These are phyloP conservation scores for Cardamine resedifolia DNA, from an alignment of 345 rosid genomes.

Conservation along the genomic window DNA sequence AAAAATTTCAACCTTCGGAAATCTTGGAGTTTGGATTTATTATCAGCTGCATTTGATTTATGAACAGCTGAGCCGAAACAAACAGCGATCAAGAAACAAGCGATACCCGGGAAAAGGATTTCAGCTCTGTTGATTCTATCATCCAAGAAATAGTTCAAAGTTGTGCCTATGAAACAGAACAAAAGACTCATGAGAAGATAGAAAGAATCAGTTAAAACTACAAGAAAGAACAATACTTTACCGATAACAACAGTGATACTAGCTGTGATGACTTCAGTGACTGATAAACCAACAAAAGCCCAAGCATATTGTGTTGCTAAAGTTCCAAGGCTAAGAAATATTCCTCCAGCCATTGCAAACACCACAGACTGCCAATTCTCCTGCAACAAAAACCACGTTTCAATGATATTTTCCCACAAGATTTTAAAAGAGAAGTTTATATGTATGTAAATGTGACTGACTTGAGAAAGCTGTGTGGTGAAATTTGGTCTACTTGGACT, in stretches of 20 bases:
- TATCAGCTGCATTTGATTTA: slow-evolving; percentile 72
- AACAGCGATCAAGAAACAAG: slow-evolving; percentile 77
- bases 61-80: slow-evolving; percentile 86
- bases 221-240: no score
- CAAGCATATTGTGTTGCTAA: slow-evolving; percentile 83
- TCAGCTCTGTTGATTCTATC: slow-evolving; percentile 65
- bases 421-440: neutral
- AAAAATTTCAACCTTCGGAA: slow-evolving; percentile 36
- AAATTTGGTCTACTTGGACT: slow-evolving; percentile 66
- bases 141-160: slow-evolving; percentile 85
- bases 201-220: neutral
- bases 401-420: neutral
- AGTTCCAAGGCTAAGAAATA: slow-evolving; percentile 81
- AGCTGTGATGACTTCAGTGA: slow-evolving; percentile 70
- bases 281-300: slow-evolving; percentile 86
- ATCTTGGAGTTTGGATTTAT: slow-evolving; percentile 46
- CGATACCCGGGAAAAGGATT: slow-evolving; percentile 80
- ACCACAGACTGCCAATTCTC: slow-evolving; percentile 79
- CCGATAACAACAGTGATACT: slow-evolving; percentile 87
- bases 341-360: slow-evolving; percentile 87
- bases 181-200: neutral
- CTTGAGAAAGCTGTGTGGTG: slow-evolving; percentile 64
- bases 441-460: slow-evolving; percentile 9
- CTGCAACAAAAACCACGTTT: slow-evolving; percentile 36
- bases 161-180: slow-evolving; percentile 47